These are phyloP conservation scores for Meredithiella fracta DNA, from an alignment of 2,329 filamentous ascomycete species.

Conservation along the genomic window DNA sequence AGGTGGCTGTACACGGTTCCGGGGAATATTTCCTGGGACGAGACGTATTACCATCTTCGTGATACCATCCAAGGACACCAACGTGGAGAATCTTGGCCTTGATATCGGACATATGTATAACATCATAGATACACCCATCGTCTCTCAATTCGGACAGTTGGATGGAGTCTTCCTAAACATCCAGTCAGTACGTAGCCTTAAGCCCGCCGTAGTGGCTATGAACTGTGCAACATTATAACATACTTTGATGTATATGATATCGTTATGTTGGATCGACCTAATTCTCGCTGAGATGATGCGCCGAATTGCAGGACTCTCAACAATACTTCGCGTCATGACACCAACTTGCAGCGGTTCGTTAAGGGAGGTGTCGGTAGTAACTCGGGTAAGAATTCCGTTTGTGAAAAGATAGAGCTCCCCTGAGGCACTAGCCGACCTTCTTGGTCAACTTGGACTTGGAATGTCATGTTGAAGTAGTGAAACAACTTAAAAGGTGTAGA, in stretches of 20 bases:
- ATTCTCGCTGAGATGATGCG: slow-evolving; percentile 69
- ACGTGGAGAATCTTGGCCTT: slow-evolving; percentile 64
- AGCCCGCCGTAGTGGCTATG: neutral
- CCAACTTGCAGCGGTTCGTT: slow-evolving; percentile 42
- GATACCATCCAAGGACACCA: slow-evolving; percentile 45
- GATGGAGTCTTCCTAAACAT: slow-evolving; percentile 51
- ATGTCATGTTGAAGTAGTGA: slow-evolving; percentile 22
- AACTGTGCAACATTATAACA: slow-evolving; percentile 21
- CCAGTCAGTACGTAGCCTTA: neutral
- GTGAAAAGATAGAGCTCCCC: slow-evolving; percentile 30
- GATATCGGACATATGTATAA: slow-evolving; percentile 68
- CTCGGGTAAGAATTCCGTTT: slow-evolving; percentile 18
- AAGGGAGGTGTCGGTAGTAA: slow-evolving; percentile 18
- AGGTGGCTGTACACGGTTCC: neutral
- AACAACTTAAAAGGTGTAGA: neutral
- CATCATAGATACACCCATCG: slow-evolving; percentile 54
- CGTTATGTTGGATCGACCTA: slow-evolving; percentile 51
- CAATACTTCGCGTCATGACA: slow-evolving; percentile 60
- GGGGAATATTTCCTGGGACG: neutral
- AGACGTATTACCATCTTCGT: slow-evolving; percentile 1
- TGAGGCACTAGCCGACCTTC: slow-evolving; percentile 42
- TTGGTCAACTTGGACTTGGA: slow-evolving; percentile 38
- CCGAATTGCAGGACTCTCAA: slow-evolving; percentile 58
- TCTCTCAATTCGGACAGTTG: slow-evolving; percentile 60
- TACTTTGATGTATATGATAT: slow-evolving; percentile 74